Base-by-base conservation (phyloP, 805 yeast species). In the Starmerella powellii region DNA sequence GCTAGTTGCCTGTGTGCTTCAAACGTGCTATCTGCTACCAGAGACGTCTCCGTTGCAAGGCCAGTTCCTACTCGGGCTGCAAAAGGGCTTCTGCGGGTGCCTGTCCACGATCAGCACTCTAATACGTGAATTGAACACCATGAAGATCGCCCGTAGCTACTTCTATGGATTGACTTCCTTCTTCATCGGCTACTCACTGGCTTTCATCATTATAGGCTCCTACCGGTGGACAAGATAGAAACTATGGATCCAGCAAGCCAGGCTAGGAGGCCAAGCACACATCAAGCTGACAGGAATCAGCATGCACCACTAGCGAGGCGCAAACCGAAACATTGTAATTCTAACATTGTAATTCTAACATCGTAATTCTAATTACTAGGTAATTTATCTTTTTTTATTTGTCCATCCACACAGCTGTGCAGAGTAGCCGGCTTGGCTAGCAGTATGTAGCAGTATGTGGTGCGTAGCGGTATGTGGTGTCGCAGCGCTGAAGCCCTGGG, bases 101-200 rank as follows among this genome's bases (percentile, higher is more conserved):
- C 59, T 80, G 38, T 74, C 84, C 31, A 82, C 95, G 0, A 72
- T 83, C 31, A 78, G 88, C 42, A 80, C 95, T 0, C 80, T 85
- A 51, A 69, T 81, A 8, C 75, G 71, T 32, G 96, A 86, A 57
- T 58, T 83, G 30, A 66, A 59, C 42, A 58, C 60, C 3, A 47
- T 70, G 36, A 60, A 56, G 6, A 27, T 65, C 4, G 30, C 55
- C 13, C 46, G 62, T 44, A 61, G 74, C 4, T 70, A 75, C 41
- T 44, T 58, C 6, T 86, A 86, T 56, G 79, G 72, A 5, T 20
- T 60, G 1, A 42, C 56, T 0, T 69, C 82, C 13, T 53, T 83
- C 2, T 51, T 59, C 2, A 41, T 63, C 0, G 68, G 78, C 13
- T 82, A 73, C 55, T 40, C 61, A 3, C 27, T 74, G 1, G 61